Conservation (phyloP, 2,329 filamentous ascomycete genomes). For the Arthroderma uncinatum region DNA sequence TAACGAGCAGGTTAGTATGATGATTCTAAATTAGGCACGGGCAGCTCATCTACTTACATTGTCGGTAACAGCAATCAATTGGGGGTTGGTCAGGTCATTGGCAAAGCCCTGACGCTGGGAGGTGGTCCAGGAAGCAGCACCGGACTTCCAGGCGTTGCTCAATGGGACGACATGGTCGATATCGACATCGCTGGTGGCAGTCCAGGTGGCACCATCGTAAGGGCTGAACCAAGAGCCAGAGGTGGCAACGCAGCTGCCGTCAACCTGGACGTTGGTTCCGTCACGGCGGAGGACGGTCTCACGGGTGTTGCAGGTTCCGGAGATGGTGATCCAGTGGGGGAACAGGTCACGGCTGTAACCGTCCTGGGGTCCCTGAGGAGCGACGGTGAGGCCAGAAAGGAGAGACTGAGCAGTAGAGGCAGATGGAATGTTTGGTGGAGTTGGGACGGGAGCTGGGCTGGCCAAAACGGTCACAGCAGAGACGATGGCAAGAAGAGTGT, state of each 20-base stretch:
- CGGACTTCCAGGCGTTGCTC: conserved; percentile 71
- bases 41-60: conserved; percentile 29
- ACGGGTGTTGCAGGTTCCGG: conserved; percentile 58
- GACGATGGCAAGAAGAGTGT: conserved; percentile 14
- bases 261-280: conserved; percentile 50
- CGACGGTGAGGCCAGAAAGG: conserved; percentile 50
- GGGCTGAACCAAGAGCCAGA: conserved; percentile 60
- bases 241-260: conserved; percentile 50
- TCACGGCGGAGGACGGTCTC: conserved; percentile 66
- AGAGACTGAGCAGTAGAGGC: conserved; percentile 45
- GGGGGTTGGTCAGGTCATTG: conserved; percentile 64
- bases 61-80: conserved; percentile 69
- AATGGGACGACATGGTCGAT: conserved; percentile 78
- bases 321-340: conserved; percentile 58
- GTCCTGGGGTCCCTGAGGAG: conserved; percentile 42
- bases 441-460: conserved; percentile 22
- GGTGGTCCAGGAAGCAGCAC: conserved; percentile 61
- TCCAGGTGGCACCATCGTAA: conserved; percentile 65
- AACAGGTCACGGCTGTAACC: conserved; percentile 58
- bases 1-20: background rate
- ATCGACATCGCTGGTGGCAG: conserved; percentile 56
- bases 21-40: background rate
- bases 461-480: conserved; percentile 14
- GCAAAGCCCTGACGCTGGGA: conserved; percentile 57
- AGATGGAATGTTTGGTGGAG: conserved; percentile 53